Evolutionary conservation across 352 stramenopile genomes (phyloP), one percentile per base, ranked within the genome.

Genomic region (Pythium aquatile): DNA sequence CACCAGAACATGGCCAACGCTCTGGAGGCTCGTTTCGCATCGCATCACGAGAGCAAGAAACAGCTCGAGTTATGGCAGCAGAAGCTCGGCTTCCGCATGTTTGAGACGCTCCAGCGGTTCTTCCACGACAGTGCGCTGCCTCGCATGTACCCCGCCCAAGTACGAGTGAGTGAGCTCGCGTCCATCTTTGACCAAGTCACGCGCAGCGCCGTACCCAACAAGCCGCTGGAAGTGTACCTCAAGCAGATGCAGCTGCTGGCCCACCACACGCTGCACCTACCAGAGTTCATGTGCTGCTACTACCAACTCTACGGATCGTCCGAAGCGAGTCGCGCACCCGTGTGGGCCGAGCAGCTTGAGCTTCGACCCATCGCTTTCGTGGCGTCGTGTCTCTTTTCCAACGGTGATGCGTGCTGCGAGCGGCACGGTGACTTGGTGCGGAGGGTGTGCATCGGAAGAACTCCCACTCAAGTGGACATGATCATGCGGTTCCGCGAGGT

Each of bases 1-100:
- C 72, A 83, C 26, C 77, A 86, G 66, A 81, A 68, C 42, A 75
- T 86, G 0, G 77, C 78, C 1, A 74, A 67, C 0, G 72, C 70
- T 0, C 61, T 89, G n/a, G 74, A 87, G 39, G 78, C 75, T 0
- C 63, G 80, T 5, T 88, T 89, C 42, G 79, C 82, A 5, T 85
- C 74, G 0, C 75, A 79, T 13, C 76, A 88, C 9, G 82, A 91
- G 39, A 76, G 69, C 56, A 79, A 80, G 29, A 73, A 77, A 9
- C 82, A 91, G 26, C 61, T 89, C 1, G 78, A 91, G 32, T 24
- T 89, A 13, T 91, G 82, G 79, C 82, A 89, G 32, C 74, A 88
- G 2, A 89, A 88, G 32, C 65, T 91, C 11, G 78, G 80, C 0
- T 79, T 78, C 40, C 71, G 79, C 1, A 56, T 76, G 6, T 89